Conservation (phyloP, 1,284 basidiomycete species). For the Sanghuangporus sanghuang region DNA sequence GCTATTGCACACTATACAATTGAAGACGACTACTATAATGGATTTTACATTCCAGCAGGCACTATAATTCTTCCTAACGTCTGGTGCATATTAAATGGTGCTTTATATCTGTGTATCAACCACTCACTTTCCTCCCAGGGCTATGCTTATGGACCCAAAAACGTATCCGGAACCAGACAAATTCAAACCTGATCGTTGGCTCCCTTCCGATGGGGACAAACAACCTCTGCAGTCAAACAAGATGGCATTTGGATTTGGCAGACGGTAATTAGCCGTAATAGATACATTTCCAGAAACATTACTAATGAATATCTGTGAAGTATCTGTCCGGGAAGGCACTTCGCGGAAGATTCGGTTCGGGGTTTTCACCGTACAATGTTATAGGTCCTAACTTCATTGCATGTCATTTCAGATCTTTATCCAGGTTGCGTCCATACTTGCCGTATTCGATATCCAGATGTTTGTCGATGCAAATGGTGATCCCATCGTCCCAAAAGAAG, state of each 20-base stretch:
- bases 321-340: slow-evolving; percentile 19
- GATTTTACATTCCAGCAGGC: slow-evolving; percentile 21
- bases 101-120: neutral
- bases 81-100: slow-evolving; percentile 12
- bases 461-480: slow-evolving; percentile 14
- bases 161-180: slow-evolving; percentile 23
- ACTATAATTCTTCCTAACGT: slow-evolving; percentile 20
- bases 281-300: neutral
- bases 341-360: slow-evolving; percentile 16
- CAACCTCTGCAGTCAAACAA: neutral
- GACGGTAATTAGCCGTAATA: neutral
- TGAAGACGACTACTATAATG: slow-evolving; percentile 20
- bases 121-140: slow-evolving; percentile 16
- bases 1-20: slow-evolving; percentile 11
- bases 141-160: slow-evolving; percentile 22
- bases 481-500: neutral
- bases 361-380: too few species aligned
- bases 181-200: slow-evolving; percentile 25
- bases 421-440: slow-evolving; percentile 17
- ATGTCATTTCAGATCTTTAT: slow-evolving; percentile 15
- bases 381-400: neutral
- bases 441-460: slow-evolving; percentile 18
- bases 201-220: neutral
- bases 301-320: slow-evolving; percentile 1
- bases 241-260: slow-evolving; percentile 12